Evolutionary conservation across 768 basidiomycete species (phyloP), one percentile per base, ranked within the genome.

Genomic region (Lentinula detonsa): DNA sequence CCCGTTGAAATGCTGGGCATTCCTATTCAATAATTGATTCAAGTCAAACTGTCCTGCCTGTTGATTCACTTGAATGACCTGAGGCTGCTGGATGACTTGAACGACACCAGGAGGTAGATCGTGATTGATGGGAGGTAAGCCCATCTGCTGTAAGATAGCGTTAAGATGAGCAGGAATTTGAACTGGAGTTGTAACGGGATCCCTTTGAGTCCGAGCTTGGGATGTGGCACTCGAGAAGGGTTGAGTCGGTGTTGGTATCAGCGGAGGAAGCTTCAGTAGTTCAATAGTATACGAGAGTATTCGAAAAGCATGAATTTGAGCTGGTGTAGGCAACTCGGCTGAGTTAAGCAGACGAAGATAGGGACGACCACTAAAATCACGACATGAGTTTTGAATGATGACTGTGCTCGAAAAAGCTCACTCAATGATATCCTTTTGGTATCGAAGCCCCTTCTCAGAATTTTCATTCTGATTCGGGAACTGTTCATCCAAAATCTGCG

Each of bases 221-320:
- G 43, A 51, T 18, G 74, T 69, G 60, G 72, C 72, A 18, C n/a
- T 6, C 63, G 63, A 68, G 35, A 65, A 66, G 43, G 68, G 62
- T 48, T 54, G 65, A 57, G n/a, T 28, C 15, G 21, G 42, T n/a
- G 18, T 56, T 33, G 23, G 65, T 8, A 21, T 6, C 16, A 43
- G 42, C 42, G 42, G 42, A 63, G 73, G 69, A 65, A 77, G 69
- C 16, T 75, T 71, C 53, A 83, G 70, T 40, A 83, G 74, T 39
- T 76, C 75, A 71, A 80, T 85, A 37, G 86, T 86, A 65, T 77
- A 75, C 39, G 84, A 79, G 5, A 91, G 77, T 15, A 90, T 80
- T 59, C 81, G 78, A 48, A 91, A 74, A 3, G 88, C 87, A 67
- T 88, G 88, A 11, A 73, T 64, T 68, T 91, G 90, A 45, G 76